These are phyloP conservation scores for Saxophila tyrrhenica DNA, from an alignment of 495 filamentous ascomycete species.

Conservation along the genomic window DNA sequence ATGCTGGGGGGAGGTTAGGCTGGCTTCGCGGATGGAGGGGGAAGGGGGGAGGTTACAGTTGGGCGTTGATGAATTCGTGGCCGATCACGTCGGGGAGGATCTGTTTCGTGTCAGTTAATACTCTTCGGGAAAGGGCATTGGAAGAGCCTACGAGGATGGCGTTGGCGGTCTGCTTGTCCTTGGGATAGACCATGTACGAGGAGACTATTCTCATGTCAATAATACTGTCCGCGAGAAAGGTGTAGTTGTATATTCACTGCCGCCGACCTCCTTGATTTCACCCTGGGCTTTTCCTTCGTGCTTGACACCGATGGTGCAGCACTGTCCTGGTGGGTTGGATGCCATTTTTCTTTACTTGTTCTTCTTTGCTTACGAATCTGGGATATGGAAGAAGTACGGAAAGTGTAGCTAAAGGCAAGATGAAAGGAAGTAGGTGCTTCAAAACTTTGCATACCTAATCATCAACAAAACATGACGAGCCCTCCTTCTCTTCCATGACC, in stretches of 20 bases:
- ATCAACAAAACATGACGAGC: too few relatives aligned
- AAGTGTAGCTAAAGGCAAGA: too few relatives aligned
- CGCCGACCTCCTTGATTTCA: constrained; percentile 31
- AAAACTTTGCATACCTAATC: too few relatives aligned
- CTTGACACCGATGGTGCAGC: constrained; percentile 36
- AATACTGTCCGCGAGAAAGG: neutral
- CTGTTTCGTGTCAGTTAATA: neutral
- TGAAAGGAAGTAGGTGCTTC: too few relatives aligned
- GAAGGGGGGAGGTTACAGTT: constrained; percentile 41
- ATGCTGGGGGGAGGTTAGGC: constrained; percentile 33
- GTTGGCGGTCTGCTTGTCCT: constrained; percentile 31
- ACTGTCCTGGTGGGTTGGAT: constrained; percentile 32
- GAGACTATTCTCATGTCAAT: constrained; percentile 23
- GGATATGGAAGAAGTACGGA: neutral
- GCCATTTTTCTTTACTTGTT: constrained; percentile 30
- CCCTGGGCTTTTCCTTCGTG: constrained; percentile 35
- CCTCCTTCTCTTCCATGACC: too few relatives aligned
- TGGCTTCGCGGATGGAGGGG: neutral
- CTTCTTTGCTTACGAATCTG: too few relatives aligned
- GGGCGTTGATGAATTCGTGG: constrained; percentile 59
- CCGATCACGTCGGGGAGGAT: constrained; percentile 35
- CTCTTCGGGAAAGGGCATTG: neutral
- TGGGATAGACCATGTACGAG: constrained; percentile 36
- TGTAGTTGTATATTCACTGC: constrained; percentile 19
- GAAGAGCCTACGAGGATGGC: constrained; percentile 26